A percentile compares a stretch with the other conserved stretches of the same genome.
phyloP scores from a whole-genome alignment of 208 protist genomes.

The Leishmania braziliensis region DNA sequence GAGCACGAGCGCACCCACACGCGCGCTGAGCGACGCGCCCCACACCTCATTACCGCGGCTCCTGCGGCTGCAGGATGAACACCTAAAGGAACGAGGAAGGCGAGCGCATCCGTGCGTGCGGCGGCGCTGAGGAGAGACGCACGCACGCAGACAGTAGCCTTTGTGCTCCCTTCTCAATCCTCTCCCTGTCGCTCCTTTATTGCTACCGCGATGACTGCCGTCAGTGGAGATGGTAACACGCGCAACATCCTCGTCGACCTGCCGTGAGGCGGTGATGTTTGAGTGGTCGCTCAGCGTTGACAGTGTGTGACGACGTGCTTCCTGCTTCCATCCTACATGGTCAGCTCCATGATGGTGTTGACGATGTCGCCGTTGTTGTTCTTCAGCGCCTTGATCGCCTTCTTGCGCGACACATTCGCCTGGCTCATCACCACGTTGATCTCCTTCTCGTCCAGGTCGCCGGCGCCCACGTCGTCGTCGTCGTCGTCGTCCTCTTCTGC shows the following conservation, averaged over 20 bases:
- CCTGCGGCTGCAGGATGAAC: neutral
- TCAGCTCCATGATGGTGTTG: constrained; percentile 90
- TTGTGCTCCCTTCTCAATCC: neutral
- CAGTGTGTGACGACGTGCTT: neutral
- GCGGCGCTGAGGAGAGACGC: neutral
- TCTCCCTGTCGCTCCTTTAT: neutral
- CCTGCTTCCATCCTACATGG: constrained; percentile 44
- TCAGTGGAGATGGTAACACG: neutral
- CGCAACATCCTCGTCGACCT: neutral
- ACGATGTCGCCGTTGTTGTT: constrained; percentile 90
- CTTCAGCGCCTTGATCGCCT: constrained; percentile 84
- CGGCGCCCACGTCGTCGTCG: constrained; percentile 61
- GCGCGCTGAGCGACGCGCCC: neutral
- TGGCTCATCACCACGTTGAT: constrained; percentile 87
- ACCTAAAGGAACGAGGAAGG: neutral
- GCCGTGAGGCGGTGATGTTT: neutral
- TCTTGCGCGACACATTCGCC: constrained; percentile 67
- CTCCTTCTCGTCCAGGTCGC: constrained; percentile 80
- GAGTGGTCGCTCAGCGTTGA: neutral
- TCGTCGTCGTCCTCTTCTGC: constrained; percentile 47
- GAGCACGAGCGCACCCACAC: neutral
- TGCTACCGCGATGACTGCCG: neutral
- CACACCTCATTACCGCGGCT: neutral
- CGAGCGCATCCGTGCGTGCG: neutral
- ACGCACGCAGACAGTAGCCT: neutral